phyloP scores from a whole-genome alignment of 73 alveolate species.

The Breviolum minutum region DNA sequence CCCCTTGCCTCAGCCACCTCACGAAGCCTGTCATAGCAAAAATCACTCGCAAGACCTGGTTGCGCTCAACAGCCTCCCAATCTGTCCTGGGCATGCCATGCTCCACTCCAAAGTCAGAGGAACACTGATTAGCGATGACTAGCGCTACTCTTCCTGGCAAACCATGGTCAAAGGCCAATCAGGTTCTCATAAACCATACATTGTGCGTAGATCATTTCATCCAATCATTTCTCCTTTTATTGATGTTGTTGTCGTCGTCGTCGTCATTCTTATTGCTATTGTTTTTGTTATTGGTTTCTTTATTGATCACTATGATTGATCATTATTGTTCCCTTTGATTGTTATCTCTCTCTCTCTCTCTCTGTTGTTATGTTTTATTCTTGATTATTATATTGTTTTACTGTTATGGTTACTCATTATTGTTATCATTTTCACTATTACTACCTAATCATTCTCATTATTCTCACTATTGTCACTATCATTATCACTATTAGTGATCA shows the following conservation, averaged over 20 bases:
- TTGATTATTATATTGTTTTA: no score
- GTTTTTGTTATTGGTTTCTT: background rate
- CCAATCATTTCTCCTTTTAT: no score
- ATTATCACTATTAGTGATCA: no score
- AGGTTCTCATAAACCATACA: background rate
- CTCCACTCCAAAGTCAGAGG: background rate
- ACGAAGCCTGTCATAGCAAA: constrained; percentile 66
- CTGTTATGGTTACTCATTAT: background rate
- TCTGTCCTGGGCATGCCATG: constrained; percentile 24
- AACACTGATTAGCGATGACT: background rate
- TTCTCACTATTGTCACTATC: no score
- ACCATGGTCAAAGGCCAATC: background rate
- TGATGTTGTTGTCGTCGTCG: no score
- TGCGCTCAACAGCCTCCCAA: constrained; percentile 9
- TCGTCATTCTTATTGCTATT: no score
- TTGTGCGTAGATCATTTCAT: no score
- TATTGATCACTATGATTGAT: background rate
- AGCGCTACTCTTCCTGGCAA: background rate
- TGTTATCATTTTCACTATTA: no score
- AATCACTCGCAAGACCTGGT: constrained; percentile 50
- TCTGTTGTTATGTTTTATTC: no score
- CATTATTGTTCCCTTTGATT: no score
- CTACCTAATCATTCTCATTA: no score
- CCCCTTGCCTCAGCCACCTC: constrained; percentile 66
- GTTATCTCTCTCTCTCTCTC: no score